Evolutionary conservation across 2,329 filamentous ascomycete genomes (phyloP), one percentile per base, ranked within the genome.

Genomic region (Aspergillus quadricinctus): DNA sequence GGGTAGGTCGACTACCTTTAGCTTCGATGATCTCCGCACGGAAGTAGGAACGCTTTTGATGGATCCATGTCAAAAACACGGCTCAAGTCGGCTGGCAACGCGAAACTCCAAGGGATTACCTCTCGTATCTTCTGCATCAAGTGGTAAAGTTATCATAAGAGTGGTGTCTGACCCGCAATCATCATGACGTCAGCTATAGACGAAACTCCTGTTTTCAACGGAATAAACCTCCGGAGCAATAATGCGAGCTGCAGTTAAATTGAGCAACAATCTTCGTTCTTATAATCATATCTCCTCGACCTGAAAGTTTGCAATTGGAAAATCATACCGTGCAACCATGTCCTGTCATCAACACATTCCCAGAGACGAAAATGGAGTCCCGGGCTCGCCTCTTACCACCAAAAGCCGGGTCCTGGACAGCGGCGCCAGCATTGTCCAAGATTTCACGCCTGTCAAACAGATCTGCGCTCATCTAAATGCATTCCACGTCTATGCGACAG

Each of bases 381-480:
- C 70, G 29, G 73, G 74, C 21, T 64, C 64, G 7, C 67, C 72
- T 6, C 65, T 68, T 11, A 67, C 69, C 6, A 61, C 63, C 40
- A 74, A 75, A 61, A 75, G 69, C 53, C 63, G 64, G 45, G 64
- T 75, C 1, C 69, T 77, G 19, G 73, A 76, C 54, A 68, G 68
- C 9, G 74, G 73, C 19, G 74, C 75, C 3, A 54, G 62, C 2
- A 64, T 68, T 37, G 58, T 71, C 17, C 74, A 77, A 54, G 70
- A 76, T 61, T 90, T 95, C 70, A 77, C 81, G 0, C 90, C 90
- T 0, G 74, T 90, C 6, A 87, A 90, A 65, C 83, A 85, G 53
- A 82, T 95, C 50, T 94, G 90, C 72, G 90, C 89, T 1, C 89
- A 93, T 68, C 80, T 96, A 1, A 92, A 94, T 65, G 90, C 89